These are phyloP conservation scores for Ceratocystis eucalypticola DNA, from an alignment of 2,329 filamentous ascomycete species.

Conservation along the genomic window DNA sequence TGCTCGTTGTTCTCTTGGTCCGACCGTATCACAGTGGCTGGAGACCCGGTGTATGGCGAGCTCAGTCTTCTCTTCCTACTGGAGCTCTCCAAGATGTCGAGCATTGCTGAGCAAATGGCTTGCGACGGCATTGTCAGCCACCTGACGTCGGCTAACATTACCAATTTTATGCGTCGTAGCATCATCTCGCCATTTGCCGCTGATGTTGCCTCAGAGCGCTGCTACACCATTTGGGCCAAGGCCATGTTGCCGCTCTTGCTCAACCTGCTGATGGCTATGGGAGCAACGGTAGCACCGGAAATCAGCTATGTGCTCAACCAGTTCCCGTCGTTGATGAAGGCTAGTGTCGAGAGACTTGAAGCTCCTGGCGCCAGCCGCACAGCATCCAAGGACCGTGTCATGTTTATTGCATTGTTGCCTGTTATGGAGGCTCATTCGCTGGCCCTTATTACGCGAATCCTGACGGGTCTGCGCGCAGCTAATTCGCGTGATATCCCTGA, in stretches of 20 bases:
- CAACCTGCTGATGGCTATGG: slow-evolving; percentile 73
- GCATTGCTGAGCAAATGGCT: slow-evolving; percentile 78
- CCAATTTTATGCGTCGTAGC: slow-evolving; percentile 57
- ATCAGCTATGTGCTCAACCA: slow-evolving; percentile 78
- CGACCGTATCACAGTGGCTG: slow-evolving; percentile 61
- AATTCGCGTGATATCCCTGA: slow-evolving; percentile 57
- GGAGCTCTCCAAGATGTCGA: slow-evolving; percentile 67
- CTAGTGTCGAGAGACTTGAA: slow-evolving; percentile 61
- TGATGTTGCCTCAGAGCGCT: slow-evolving; percentile 50
- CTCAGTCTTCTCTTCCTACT: slow-evolving; percentile 80
- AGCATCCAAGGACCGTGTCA: slow-evolving; percentile 32
- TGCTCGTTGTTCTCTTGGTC: slow-evolving; percentile 88
- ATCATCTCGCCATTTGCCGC: slow-evolving; percentile 69
- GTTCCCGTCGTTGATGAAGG: slow-evolving; percentile 64
- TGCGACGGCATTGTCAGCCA: slow-evolving; percentile 72
- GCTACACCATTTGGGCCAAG: slow-evolving; percentile 82
- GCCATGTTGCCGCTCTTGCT: slow-evolving; percentile 78
- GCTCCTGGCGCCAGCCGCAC: slow-evolving; percentile 43
- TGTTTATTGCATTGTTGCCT: slow-evolving; percentile 58
- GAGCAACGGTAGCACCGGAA: slow-evolving; percentile 68
- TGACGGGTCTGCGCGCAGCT: slow-evolving; percentile 50
- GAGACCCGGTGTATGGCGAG: slow-evolving; percentile 85
- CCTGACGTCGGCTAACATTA: slow-evolving; percentile 65
- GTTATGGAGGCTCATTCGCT: slow-evolving; percentile 69
- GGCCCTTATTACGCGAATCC: slow-evolving; percentile 58